Evolutionary conservation across 768 basidiomycete species (phyloP), one percentile per base, ranked within the genome.

Genomic region (Russula vinacea): DNA sequence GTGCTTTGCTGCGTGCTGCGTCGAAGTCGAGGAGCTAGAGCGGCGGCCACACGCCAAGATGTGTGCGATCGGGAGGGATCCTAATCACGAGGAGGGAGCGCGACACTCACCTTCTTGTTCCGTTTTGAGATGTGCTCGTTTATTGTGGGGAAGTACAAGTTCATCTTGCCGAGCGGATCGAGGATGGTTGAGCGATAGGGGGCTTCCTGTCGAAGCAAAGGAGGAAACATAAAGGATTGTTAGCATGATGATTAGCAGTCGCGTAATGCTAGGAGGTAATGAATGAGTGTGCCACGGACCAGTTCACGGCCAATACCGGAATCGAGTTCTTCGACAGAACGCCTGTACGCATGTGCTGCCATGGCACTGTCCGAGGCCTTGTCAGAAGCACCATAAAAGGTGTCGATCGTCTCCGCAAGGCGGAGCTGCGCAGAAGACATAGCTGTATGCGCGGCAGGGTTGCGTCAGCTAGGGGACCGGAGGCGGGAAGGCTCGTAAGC

Each of bases 161-260:
- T 93, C 87, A 99, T 92, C 79, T 95, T 97, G 2, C 95, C 94
- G 4, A 98, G 79, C 2, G 97, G 97, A 72, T 98, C 97, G 60
- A 95, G 87, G 56, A 98, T 88, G 26, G 96, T 93, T 32, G 94
- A 93, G 35, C 97, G 86, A 77, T 90, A 99, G 5, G 97, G 96
- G 1, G 84, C 86, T 66, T 99, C 97, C 94, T 98, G 68, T 13
- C 37, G 47, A 37, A 8, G 14, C 39, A 26, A 29, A 26, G 6
- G 16, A 47, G n/a, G 45, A 11, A 24, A 45, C 45, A 47, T 11
- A 2, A 45, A 45, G 7, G 22, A 6, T 39, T 39, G 53, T 44
- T 9, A 44, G 29, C 53, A 40, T 40, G 37, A 60, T 40, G 44
- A 42, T 60, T 22, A 52, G 49, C 37, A 55, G 62, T 35, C 35